Evolutionary conservation across 345 rosid genomes (phyloP).

Genomic region (Boechera stricta): DNA sequence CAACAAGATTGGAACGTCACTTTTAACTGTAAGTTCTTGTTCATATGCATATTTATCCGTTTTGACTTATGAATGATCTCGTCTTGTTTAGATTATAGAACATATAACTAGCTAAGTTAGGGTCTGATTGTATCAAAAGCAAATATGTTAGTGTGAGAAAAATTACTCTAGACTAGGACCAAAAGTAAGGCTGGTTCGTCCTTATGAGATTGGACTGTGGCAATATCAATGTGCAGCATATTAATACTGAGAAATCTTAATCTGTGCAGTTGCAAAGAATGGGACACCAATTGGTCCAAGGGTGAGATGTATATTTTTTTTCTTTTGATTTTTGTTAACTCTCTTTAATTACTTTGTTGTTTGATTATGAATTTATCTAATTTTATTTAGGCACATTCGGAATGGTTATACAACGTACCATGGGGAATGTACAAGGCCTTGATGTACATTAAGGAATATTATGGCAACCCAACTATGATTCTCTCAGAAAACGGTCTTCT

Average conservation of each 20-base stretch:
- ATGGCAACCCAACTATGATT: constrained; percentile 80
- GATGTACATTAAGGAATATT: constrained; percentile 80
- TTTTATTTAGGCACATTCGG: constrained; percentile 67
- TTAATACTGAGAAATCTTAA: constrained; percentile 5
- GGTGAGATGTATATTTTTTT: constrained; percentile 44
- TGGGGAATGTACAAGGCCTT: constrained; percentile 96
- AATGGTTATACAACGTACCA: constrained; percentile 93
- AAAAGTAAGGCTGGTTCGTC: neutral
- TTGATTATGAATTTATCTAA: neutral
- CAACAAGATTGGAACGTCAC: constrained; percentile 93
- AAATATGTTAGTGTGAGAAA: neutral
- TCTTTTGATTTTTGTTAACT: neutral
- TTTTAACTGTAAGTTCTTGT: constrained; percentile 68
- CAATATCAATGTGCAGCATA: neutral
- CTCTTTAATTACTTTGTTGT: neutral
- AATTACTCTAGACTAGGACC: constrained; percentile 1
- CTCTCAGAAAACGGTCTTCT: constrained; percentile 83
- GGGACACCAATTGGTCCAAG: constrained; percentile 83
- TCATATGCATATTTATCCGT: neutral
- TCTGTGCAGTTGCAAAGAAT: constrained; percentile 60
- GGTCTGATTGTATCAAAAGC: neutral
- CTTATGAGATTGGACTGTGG: neutral
- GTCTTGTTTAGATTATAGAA: neutral
- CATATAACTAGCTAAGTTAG: constrained; percentile 8
- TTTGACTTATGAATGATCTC: neutral